Base-by-base conservation (phyloP, 768 basidiomycete species). In the Dictyophora rubrovolvata region DNA sequence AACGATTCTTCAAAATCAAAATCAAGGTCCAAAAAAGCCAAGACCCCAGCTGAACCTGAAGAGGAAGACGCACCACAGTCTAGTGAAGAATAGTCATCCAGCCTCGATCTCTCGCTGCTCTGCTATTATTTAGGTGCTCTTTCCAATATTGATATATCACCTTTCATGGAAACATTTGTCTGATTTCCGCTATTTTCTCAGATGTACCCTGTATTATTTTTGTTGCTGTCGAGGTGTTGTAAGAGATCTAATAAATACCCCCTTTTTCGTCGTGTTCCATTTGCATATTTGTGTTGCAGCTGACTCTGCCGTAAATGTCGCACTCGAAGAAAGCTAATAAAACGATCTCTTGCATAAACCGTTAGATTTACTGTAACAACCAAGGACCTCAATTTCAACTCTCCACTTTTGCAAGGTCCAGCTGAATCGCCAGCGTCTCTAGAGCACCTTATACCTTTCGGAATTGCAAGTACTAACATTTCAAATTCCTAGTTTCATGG, bases 1-100 rank as follows among this genome's bases (percentile, higher is more conserved):
- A 66, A 73, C 34, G 80, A 77, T 61, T 18, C 75, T n/a, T 74
- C 69, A 51, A 79, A 77, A 49, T 63, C 78, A 21, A 80, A 78
- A 59, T 73, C 65, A 7, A 56, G 49, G 18, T 12, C 35, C 11
- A 61, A 61, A 22, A 59, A 59, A 47, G 16, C 60, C 17, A 53
- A 61, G 48, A 49, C 34, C 16, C 35, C 52, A 17, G 47, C 48
- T 21, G 35, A 48, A n/a, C 48, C 48, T 60, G 61, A 53, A 11
- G 60, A 62, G 14, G 61, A 62, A 16, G 58, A 59, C 11, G 56
- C n/a, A 22, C 22, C 14, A 7, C 35, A 60, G 16, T 52, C 20
- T 4, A 34, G 17, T 22, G 52, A 54, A 20, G 53, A 54, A 20
- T 54, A 36, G 34, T 54, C 36, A 14, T 34, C 28, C n/a, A n/a